Percentiles rank a stretch among this genome's conserved stretches.
Conservation (phyloP, 306 rosid genomes). For the Albizia julibrissin region DNA sequence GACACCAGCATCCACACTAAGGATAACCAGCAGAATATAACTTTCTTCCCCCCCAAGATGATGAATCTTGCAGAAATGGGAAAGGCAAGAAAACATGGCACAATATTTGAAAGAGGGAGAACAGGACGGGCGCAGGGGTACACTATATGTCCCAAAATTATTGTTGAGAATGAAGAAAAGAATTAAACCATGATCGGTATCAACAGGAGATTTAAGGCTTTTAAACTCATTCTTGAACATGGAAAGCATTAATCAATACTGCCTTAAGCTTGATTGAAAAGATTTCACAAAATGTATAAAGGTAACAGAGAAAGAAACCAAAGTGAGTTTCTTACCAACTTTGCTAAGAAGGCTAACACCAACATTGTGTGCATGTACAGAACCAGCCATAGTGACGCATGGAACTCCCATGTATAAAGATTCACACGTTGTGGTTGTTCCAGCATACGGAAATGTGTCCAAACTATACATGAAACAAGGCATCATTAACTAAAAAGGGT, state of each 20-base stretch:
- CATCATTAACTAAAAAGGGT: slow-evolving; percentile 5
- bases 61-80: not conserved
- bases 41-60: not conserved
- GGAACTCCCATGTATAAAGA: slow-evolving; percentile 99
- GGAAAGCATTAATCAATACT: not conserved
- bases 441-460: slow-evolving; percentile 99
- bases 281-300: slow-evolving; percentile 18
- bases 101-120: not conserved
- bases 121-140: not conserved
- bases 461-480: slow-evolving; percentile 54
- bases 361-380: slow-evolving; percentile 97
- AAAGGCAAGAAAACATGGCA: not conserved
- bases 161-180: not conserved
- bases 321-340: slow-evolving; percentile 67
- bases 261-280: slow-evolving; percentile 14
- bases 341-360: slow-evolving; percentile 96
- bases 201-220: not conserved
- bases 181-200: not conserved
- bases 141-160: not conserved
- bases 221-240: not conserved
- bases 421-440: slow-evolving; percentile 97
- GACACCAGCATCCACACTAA: not conserved
- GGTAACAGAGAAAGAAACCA: slow-evolving; percentile 7
- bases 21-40: not conserved
- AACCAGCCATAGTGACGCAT: slow-evolving; percentile 96